Percentiles rank a stretch among this genome's conserved stretches.
Conservation (phyloP, 2,329 filamentous ascomycete species). For the Aspergillus jensenii region DNA sequence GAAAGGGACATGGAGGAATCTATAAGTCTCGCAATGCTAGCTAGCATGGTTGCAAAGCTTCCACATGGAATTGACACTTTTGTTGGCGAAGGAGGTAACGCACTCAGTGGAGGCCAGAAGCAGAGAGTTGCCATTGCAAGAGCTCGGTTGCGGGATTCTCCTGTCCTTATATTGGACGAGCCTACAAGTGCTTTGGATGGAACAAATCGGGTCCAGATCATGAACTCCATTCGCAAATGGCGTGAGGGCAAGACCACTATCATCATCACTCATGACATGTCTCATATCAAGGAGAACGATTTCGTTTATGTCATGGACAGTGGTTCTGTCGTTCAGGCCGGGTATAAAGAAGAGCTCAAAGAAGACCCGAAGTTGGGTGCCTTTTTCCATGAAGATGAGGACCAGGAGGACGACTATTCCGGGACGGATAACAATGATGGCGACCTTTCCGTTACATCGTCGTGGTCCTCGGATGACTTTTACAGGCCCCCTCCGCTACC, state of each 20-base stretch:
- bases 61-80: constrained; percentile 70
- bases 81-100: constrained; percentile 67
- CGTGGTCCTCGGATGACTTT: neutral
- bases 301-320: constrained; percentile 78
- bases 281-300: constrained; percentile 70
- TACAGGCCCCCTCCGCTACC: neutral
- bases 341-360: constrained; percentile 59
- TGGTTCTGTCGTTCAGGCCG: constrained; percentile 67
- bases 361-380: constrained; percentile 18
- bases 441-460: neutral
- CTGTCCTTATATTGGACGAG: constrained; percentile 84
- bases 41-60: constrained; percentile 65
- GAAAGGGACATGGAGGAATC: constrained; percentile 60
- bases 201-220: constrained; percentile 65
- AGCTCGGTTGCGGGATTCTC: constrained; percentile 72
- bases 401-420: neutral
- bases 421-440: neutral
- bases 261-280: constrained; percentile 86
- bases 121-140: constrained; percentile 80
- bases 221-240: constrained; percentile 76
- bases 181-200: constrained; percentile 82
- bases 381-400: neutral
- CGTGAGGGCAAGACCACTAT: constrained; percentile 80
- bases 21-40: constrained; percentile 67
- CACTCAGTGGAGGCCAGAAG: constrained; percentile 79